A percentile compares a stretch with the other conserved stretches of the same genome.
Evolutionary conservation across 2,329 filamentous ascomycete genomes (phyloP).

Genomic region (Talaromyces islandicus): DNA sequence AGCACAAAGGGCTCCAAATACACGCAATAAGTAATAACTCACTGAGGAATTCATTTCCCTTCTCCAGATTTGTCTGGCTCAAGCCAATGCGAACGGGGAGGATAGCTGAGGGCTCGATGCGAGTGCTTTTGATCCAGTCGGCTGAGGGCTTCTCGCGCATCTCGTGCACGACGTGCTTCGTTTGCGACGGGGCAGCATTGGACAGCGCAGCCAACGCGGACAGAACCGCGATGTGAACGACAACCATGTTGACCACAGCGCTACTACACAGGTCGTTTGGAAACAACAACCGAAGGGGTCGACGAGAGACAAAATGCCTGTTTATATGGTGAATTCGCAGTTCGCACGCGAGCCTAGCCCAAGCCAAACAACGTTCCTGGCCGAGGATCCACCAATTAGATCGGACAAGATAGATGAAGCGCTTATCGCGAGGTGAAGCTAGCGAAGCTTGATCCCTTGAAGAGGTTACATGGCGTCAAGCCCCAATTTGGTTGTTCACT

Average conservation of each 20-base stretch:
- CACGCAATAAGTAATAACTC: not conserved
- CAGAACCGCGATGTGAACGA: slow-evolving; percentile 7
- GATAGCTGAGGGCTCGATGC: slow-evolving; percentile 27
- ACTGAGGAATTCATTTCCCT: slow-evolving; percentile 37
- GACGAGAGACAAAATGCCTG: not conserved
- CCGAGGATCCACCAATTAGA: not conserved
- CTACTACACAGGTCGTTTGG: not conserved
- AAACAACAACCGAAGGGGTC: not conserved
- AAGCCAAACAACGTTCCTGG: not conserved
- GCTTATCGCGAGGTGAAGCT: not conserved
- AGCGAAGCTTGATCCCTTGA: not conserved
- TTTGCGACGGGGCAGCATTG: slow-evolving; percentile 19
- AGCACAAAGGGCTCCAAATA: not conserved
- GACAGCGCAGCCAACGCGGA: slow-evolving; percentile 17
- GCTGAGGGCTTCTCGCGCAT: slow-evolving; percentile 26
- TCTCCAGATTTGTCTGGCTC: slow-evolving; percentile 40
- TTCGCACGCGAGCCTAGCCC: not conserved
- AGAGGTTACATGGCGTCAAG: not conserved
- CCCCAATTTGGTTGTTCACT: not conserved
- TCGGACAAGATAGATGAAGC: not conserved
- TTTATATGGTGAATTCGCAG: not conserved
- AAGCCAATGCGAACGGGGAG: slow-evolving; percentile 44
- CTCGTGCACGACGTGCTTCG: slow-evolving; percentile 39
- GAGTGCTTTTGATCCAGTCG: slow-evolving; percentile 35
- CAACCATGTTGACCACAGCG: slow-evolving; percentile 5